Conservation (phyloP, 106 monocot genomes). For the Allium fistulosum region DNA sequence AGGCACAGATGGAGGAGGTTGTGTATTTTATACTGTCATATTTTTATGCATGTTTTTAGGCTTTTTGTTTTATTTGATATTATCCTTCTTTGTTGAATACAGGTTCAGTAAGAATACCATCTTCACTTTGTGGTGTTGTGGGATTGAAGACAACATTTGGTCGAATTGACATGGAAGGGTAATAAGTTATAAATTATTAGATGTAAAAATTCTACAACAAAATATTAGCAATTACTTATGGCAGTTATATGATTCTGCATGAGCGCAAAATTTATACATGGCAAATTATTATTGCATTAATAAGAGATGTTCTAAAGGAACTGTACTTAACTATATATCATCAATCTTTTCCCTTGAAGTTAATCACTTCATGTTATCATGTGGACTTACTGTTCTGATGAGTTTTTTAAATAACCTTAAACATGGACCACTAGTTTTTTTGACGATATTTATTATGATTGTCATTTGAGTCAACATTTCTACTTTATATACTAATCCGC, state of each 20-base stretch:
- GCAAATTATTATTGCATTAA: neutral
- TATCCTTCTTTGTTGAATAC: constrained; percentile 8
- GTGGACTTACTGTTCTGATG: no score
- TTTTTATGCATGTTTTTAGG: neutral
- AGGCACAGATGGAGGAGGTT: constrained; percentile 99
- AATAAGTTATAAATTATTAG: constrained; percentile 6
- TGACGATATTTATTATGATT: no score
- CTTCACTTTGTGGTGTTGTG: constrained; percentile 96
- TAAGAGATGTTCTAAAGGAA: no score
- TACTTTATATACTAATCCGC: no score
- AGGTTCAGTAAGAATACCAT: constrained; percentile 96
- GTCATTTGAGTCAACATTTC: no score
- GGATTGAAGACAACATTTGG: constrained; percentile 89
- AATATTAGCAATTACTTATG: neutral
- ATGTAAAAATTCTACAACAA: neutral
- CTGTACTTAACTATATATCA: no score
- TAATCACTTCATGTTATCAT: no score
- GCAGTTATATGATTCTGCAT: no score
- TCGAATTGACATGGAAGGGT: constrained; percentile 86
- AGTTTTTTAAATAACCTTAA: no score
- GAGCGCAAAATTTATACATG: no score
- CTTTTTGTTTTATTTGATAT: neutral
- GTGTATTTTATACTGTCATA: neutral
- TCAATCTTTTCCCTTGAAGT: no score
- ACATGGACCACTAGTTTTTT: no score